A percentile compares a stretch with the other conserved stretches of the same genome.
Evolutionary conservation across 2,329 filamentous ascomycete species (phyloP).

Genomic region (Cladophialophora chaetospira): DNA sequence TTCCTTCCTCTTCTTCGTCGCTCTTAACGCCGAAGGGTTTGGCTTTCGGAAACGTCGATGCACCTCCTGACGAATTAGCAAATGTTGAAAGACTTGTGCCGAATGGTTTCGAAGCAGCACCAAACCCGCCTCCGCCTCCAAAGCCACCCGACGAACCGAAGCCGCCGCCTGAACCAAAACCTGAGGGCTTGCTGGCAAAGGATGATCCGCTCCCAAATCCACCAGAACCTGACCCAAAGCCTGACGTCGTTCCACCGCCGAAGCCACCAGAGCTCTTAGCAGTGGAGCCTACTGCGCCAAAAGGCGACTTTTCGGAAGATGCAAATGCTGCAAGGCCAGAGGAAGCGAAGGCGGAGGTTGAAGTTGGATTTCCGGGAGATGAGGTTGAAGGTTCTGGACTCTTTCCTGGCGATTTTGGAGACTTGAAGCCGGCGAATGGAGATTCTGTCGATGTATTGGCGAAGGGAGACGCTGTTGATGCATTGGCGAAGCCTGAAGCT

Average conservation of each 20-base stretch:
- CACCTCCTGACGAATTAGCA: constrained; percentile 60
- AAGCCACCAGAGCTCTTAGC: constrained; percentile 42
- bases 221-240: constrained; percentile 37
- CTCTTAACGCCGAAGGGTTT: constrained; percentile 72
- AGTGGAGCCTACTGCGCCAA: constrained; percentile 53
- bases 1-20: constrained; percentile 57
- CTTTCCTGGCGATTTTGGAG: constrained; percentile 35
- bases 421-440: constrained; percentile 43
- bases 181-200: constrained; percentile 39
- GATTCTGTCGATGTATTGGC: constrained; percentile 43
- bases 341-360: constrained; percentile 64
- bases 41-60: constrained; percentile 44
- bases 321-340: constrained; percentile 71
- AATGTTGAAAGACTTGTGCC: constrained; percentile 65
- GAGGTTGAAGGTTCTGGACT: constrained; percentile 28
- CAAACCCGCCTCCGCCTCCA: constrained; percentile 38
- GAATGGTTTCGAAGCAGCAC: constrained; percentile 46
- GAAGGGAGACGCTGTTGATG: constrained; percentile 47
- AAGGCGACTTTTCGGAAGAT: constrained; percentile 63
- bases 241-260: constrained; percentile 26
- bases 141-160: constrained; percentile 42
- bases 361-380: constrained; percentile 46
- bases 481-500: constrained; percentile 44
- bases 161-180: constrained; percentile 41
- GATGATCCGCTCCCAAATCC: constrained; percentile 35